Percentiles rank a stretch among this genome's conserved stretches.
Evolutionary conservation across 192 early-diverging fungal species (phyloP).

Genomic region (Backusella australiensis): DNA sequence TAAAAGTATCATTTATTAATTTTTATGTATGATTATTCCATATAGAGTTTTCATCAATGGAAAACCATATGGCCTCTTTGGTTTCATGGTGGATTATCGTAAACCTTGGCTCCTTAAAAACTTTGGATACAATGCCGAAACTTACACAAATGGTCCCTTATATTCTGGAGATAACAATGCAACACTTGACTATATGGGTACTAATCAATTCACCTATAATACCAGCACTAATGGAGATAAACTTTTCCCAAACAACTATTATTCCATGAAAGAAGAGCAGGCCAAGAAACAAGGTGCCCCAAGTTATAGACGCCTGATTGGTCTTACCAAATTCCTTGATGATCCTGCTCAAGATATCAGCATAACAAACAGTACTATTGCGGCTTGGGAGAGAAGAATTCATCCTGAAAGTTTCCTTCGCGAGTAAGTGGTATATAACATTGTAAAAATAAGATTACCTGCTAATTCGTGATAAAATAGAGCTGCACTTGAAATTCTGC

Average conservation of each 20-base stretch:
- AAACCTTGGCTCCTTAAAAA: neutral
- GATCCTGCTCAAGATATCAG: neutral
- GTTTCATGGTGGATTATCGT: neutral
- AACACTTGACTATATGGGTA: neutral
- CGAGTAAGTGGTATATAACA: neutral
- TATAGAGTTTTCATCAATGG: neutral
- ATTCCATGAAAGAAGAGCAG: neutral
- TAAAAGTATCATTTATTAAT: neutral
- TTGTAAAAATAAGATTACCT: neutral
- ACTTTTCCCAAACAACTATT: neutral
- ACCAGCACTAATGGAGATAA: neutral
- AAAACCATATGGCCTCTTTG: neutral
- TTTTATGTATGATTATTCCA: neutral
- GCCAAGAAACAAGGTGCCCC: neutral
- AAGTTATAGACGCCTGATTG: neutral
- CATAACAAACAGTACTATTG: neutral
- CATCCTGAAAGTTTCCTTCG: constrained; percentile 5
- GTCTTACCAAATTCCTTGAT: neutral
- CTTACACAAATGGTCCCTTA: neutral
- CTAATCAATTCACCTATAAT: neutral
- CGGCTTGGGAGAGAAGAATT: neutral
- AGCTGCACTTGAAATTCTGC: neutral
- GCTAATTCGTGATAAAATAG: neutral
- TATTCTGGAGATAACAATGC: neutral
- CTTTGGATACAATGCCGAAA: neutral